Conservation (phyloP, 148 eudicot genomes). For the Cornus suecica region DNA sequence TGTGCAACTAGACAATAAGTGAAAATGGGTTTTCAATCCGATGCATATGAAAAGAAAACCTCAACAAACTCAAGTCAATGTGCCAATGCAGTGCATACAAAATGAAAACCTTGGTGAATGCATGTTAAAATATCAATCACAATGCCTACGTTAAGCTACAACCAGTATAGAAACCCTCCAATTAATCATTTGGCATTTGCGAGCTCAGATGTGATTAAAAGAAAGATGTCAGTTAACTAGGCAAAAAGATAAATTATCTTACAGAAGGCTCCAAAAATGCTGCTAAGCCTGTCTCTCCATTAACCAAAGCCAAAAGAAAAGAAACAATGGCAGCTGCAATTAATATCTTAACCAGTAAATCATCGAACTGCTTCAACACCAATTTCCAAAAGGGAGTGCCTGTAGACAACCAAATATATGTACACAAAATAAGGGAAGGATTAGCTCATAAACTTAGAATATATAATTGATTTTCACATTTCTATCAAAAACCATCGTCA, state of each 20-base stretch:
- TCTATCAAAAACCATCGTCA: not conserved
- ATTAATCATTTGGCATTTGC: not conserved
- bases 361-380: conserved; percentile 97
- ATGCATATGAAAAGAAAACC: not conserved
- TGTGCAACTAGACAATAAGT: too few relatives aligned
- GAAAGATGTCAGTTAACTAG: not conserved
- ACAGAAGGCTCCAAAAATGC: conserved; percentile 98
- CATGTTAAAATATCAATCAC: not conserved
- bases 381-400: conserved; percentile 97
- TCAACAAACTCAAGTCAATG: not conserved
- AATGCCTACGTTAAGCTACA: not conserved
- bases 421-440: not conserved
- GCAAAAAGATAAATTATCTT: conserved; percentile 28
- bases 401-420: conserved; percentile 31
- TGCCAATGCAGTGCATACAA: not conserved
- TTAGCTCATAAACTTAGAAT: not conserved
- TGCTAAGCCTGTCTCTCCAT: conserved; percentile 94
- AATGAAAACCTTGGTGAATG: not conserved
- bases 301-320: conserved; percentile 80
- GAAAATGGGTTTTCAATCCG: too few relatives aligned
- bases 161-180: not conserved
- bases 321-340: conserved; percentile 92
- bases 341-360: conserved; percentile 93
- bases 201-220: not conserved
- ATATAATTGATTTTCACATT: not conserved